Conservation (phyloP, 1,284 basidiomycete genomes). For the Ceratobasidium sp. region DNA sequence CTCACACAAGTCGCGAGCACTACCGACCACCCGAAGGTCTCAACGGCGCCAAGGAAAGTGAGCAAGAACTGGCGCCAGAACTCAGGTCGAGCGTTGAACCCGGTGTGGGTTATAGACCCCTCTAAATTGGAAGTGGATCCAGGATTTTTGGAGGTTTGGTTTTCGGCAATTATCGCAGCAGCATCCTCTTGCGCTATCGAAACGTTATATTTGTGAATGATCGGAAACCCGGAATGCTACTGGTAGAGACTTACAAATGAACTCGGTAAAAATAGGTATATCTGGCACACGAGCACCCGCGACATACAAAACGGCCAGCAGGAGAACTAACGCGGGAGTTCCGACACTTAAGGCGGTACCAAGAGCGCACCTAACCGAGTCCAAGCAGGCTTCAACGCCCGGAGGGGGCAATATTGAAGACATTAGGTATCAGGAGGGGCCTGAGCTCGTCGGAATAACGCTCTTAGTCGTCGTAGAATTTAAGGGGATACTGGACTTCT, state of each 20-base stretch:
- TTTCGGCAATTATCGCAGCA: conserved; percentile 4
- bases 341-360: conserved; percentile 9
- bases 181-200: conserved; percentile 22
- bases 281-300: conserved; percentile 5
- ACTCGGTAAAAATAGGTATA: conserved; percentile 33
- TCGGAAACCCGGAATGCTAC: not conserved
- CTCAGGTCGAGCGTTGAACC: conserved; percentile 8
- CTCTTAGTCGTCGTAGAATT: too few species aligned
- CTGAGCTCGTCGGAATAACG: too few species aligned
- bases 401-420: too few species aligned
- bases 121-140: conserved; percentile 25
- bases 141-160: not conserved
- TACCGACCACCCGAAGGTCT: conserved; percentile 16
- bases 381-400: conserved; percentile 25
- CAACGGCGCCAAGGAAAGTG: not conserved
- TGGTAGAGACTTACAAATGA: conserved; percentile 38
- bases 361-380: conserved; percentile 21
- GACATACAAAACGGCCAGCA: conserved; percentile 5
- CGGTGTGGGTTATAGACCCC: not conserved
- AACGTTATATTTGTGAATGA: not conserved
- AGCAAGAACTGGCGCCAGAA: conserved; percentile 29
- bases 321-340: conserved; percentile 15
- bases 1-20: not conserved
- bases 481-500: too few species aligned
- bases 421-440: too few species aligned